These are phyloP conservation scores for Chlorella sp. DNA, from an alignment of 139 green algal species.

Conservation along the genomic window DNA sequence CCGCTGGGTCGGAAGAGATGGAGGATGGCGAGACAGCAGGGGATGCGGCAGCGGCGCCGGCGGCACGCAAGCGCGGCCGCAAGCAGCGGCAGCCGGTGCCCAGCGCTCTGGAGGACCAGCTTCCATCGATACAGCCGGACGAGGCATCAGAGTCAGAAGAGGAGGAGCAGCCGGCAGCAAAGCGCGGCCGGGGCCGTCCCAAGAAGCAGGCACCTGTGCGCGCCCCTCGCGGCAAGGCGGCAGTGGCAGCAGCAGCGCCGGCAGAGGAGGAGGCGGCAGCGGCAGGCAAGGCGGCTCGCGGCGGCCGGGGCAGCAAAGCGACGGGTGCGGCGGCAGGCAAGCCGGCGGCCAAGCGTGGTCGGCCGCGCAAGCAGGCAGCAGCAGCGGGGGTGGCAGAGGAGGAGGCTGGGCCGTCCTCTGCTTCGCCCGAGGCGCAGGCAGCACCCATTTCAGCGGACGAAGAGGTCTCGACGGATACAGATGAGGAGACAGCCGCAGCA, in stretches of 20 bases:
- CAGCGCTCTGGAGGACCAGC: background rate
- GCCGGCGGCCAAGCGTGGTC: background rate
- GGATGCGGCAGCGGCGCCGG: too few species aligned
- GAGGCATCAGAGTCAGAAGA: background rate
- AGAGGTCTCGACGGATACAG: slow-evolving; percentile 1
- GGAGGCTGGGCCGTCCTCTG: background rate
- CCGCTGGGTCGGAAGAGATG: too few species aligned
- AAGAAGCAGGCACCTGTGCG: background rate
- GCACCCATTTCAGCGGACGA: background rate
- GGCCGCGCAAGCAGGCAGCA: background rate
- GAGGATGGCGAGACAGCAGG: background rate
- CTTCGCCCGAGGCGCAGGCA: background rate
- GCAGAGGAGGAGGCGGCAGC: background rate
- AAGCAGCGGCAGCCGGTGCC: slow-evolving; percentile 19
- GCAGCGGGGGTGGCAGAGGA: background rate
- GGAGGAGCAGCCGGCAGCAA: background rate
- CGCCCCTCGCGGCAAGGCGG: background rate
- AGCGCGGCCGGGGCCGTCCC: background rate
- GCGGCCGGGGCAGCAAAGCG: background rate
- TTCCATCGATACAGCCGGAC: background rate
- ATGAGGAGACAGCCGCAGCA: slow-evolving; percentile 6
- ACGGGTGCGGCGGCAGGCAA: background rate
- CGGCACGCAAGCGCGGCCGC: background rate
- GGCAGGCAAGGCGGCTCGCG: background rate
- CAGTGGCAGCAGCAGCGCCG: background rate